Percentiles rank a stretch among this genome's conserved stretches.
Conservation (phyloP, 176 grass and related monocot species). For the Cenchrus purpureus region DNA sequence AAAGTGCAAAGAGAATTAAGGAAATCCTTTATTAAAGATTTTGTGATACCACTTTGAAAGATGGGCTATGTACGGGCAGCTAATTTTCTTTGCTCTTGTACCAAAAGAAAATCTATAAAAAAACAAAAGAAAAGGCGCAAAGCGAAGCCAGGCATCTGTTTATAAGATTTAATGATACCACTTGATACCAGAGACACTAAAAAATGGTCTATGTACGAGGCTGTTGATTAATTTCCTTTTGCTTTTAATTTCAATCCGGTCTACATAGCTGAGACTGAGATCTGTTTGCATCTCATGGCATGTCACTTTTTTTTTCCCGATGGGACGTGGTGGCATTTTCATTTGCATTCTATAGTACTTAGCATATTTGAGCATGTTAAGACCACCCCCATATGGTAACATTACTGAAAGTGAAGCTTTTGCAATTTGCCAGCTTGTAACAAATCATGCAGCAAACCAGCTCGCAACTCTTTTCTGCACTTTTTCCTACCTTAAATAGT, state of each 20-base stretch:
- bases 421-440: background rate
- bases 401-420: conserved; percentile 5
- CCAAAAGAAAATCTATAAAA: too few relatives aligned
- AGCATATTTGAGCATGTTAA: background rate
- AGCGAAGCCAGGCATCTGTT: too few relatives aligned
- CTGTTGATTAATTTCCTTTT: background rate
- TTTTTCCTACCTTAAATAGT: background rate
- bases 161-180: too few relatives aligned
- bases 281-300: background rate
- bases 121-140: too few relatives aligned
- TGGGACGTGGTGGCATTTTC: background rate
- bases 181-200: too few relatives aligned
- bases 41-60: too few relatives aligned
- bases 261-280: background rate
- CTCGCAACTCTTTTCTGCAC: background rate
- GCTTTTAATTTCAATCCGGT: background rate
- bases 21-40: too few relatives aligned
- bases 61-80: too few relatives aligned
- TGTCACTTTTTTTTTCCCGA: conserved; percentile 12
- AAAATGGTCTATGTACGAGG: background rate
- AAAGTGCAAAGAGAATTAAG: too few relatives aligned
- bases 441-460: background rate
- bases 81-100: too few relatives aligned
- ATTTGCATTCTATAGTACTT: background rate
- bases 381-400: background rate